Evolutionary conservation across 352 stramenopile genomes (phyloP), one percentile per base, ranked within the genome.

Genomic region (Phytophthora aleatoria): DNA sequence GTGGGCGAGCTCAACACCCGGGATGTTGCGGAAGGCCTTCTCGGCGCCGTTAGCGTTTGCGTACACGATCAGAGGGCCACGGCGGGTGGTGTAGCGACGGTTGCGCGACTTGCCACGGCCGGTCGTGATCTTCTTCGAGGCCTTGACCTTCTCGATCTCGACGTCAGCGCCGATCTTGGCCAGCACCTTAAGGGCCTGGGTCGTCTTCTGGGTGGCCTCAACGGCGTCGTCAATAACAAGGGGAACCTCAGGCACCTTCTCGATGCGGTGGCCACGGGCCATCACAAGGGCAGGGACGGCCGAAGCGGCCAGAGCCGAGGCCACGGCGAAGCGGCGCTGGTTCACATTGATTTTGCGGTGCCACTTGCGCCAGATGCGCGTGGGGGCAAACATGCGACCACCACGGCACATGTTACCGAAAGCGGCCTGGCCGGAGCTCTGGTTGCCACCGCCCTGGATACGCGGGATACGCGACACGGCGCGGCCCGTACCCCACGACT

Each of bases 371-470:
- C 97, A 99, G 64, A 98, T 98, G 76, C 98, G 98, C 74, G 97
- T 99, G 53, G 97, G 97, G 28, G 95, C 95, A 79, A 99, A 99
- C 97, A 99, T 99, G 77, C 97, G 93, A 85, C 96, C 97, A 64
- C 88, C 94, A 85, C 94, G 96, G 86, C 94, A 98, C 97, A 99
- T 99, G 95, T 99, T 99, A 61, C 97, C 98, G 87, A 99, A 99
- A 31, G 98, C 98, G 88, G 95, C 98, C 83, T 99, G 98, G 72
- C 97, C 97, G 30, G 97, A 98, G 61, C 95, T 90, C 75, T 97
- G 95, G 75, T 98, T 99, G 88, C 98, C 98, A 52, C 97, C 96
- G 69, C 97, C 97, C 69, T 95, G 87, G 61, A 99, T 98, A 98
- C 98, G 97, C 57, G 98, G 97, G 80, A 99, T 99, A 98, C 98